Evolutionary conservation across 345 rosid genomes (phyloP).

Genomic region (Syzygium jambos): DNA sequence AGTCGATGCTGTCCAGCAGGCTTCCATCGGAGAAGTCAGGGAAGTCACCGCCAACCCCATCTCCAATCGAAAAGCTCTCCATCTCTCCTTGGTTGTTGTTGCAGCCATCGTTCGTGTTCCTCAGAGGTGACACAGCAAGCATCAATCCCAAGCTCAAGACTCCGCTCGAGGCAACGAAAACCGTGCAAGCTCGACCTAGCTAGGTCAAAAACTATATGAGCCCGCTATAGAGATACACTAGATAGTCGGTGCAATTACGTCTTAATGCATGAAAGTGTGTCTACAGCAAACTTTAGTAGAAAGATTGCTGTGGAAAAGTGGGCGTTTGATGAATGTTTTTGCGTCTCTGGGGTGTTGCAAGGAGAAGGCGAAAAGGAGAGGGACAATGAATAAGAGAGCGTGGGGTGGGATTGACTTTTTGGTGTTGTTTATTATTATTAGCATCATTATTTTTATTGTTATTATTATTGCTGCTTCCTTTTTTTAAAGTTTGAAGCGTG

Average conservation of each 20-base stretch:
- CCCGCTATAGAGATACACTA: neutral
- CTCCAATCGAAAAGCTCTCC: conserved; percentile 24
- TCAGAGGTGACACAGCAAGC: conserved; percentile 66
- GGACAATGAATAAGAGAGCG: neutral
- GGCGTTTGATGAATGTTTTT: neutral
- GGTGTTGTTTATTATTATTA: neutral
- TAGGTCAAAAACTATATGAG: neutral
- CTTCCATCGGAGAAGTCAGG: conserved; percentile 43
- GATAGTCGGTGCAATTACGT: neutral
- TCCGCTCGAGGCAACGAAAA: neutral
- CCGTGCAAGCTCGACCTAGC: neutral
- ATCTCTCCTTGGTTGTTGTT: conserved; percentile 30
- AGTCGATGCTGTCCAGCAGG: conserved; percentile 59
- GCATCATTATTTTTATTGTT: neutral
- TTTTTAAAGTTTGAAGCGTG: neutral
- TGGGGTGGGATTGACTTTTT: neutral
- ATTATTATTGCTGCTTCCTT: neutral
- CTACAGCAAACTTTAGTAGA: neutral
- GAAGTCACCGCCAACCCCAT: conserved; percentile 20
- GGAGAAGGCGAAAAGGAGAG: neutral
- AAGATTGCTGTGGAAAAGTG: neutral
- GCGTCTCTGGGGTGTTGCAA: neutral
- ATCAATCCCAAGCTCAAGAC: conserved; percentile 14
- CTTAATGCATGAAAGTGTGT: conserved; percentile 2
- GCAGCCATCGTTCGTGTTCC: conserved; percentile 26